Base-by-base conservation (phyloP, 306 rosid genomes). In the Vicia villosa region DNA sequence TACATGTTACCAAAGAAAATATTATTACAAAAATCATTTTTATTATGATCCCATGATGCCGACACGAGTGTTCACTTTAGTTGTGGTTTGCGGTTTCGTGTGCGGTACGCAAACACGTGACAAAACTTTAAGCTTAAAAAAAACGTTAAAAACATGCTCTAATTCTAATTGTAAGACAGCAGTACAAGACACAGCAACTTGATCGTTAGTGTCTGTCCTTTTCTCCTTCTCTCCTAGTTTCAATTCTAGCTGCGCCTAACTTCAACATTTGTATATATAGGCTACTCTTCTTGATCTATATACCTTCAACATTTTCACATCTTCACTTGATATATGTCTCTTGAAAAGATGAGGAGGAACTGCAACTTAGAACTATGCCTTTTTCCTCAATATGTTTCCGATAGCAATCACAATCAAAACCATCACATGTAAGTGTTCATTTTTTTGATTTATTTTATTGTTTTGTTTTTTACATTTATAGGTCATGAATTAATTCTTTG, bases 361-460 rank as follows among this genome's bases (percentile, higher is more conserved):
- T 85, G 83, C 89, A 88, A 83, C 70, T 66, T 88, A 78, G 96
- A 88, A 69, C 96, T 91, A 22, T 30, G 75, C 2, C 96, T 91
- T 32, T 66, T 85, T 11, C 90, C 93, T 36, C 26, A 77, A 55
- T 24, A 41, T 32, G 57, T 30, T 61, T 75, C 79, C 47, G 9
- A 34, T 34, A 64, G n/a, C 63, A 6, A 58, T 13, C 51, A 62
- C 61, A 30, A 30, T 30, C 34, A 30, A 6, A 30, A 32, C 37
- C 7, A 7, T 34, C 61, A 14, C 3, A 73, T 54, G 86, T 81
- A 84, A 52, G 75, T 13, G 10, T n/a, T n/a, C n/a, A n/a, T 51
- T 7, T 34, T 34, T 2, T 32, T 15, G 5, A 10, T 50, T 11
- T 4, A 4, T 9, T 6, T 4, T 51, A n/a, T 4, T 4, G n/a